These are phyloP conservation scores for Cytospora piceae DNA, from an alignment of 2,329 filamentous ascomycete genomes.

Conservation along the genomic window DNA sequence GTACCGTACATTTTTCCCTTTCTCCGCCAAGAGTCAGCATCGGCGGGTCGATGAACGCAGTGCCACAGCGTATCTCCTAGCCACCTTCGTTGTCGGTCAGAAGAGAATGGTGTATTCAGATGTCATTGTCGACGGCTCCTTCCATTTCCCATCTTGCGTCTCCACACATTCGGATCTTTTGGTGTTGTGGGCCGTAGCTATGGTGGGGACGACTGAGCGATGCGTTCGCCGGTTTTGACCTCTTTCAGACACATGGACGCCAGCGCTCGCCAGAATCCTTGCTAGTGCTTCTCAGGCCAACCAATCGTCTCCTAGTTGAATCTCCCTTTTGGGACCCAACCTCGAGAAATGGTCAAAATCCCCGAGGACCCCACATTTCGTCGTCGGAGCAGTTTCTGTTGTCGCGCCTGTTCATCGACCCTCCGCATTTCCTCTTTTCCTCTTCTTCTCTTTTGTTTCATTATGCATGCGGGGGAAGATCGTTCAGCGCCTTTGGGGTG, in stretches of 20 bases:
- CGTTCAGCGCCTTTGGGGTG: conserved; percentile 18
- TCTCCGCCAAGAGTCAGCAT: neutral
- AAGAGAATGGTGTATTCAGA: neutral
- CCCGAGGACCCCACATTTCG: conserved; percentile 24
- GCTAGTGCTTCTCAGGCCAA: neutral
- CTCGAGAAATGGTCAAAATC: conserved; percentile 21
- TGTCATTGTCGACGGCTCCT: neutral
- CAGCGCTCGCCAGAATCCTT: conserved; percentile 2
- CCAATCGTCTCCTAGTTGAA: conserved; percentile 4
- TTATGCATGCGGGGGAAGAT: conserved; percentile 12
- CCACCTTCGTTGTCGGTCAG: neutral
- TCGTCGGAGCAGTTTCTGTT: conserved; percentile 18
- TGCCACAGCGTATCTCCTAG: too few species aligned
- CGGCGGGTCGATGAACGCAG: neutral
- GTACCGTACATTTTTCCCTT: neutral
- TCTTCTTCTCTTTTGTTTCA: conserved; percentile 12
- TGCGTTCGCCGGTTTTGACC: conserved; percentile 25
- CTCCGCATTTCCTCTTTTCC: conserved; percentile 21
- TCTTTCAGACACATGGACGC: neutral
- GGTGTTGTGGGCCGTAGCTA: conserved; percentile 14
- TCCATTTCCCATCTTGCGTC: neutral
- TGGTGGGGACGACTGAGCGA: neutral
- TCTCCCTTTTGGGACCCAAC: conserved; percentile 4
- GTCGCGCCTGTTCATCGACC: conserved; percentile 16
- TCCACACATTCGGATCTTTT: conserved; percentile 27